Conservation (phyloP, 2,329 filamentous ascomycete species). For the Epichloe typhina region DNA sequence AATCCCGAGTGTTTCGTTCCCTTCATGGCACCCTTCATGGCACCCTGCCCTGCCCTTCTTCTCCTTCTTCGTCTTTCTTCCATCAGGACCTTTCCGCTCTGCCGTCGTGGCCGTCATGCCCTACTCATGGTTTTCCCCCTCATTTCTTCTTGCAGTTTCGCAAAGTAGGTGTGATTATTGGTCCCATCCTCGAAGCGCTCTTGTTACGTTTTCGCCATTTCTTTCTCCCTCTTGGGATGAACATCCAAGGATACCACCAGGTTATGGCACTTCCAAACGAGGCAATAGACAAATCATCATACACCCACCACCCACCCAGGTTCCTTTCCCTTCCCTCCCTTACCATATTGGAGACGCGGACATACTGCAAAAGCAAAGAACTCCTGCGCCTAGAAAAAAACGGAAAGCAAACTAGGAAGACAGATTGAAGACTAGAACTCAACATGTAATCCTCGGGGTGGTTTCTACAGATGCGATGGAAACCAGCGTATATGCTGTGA, state of each 20-base stretch:
- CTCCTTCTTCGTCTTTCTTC: not conserved
- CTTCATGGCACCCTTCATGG: not conserved
- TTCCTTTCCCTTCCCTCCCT: not conserved
- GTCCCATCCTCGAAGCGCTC: not conserved
- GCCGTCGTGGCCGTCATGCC: not conserved
- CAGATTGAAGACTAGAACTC: not conserved
- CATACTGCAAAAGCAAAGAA: not conserved
- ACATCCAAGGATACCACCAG: not conserved
- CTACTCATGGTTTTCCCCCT: not conserved
- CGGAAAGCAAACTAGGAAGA: not conserved
- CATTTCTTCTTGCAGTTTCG: not conserved
- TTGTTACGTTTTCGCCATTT: not conserved
- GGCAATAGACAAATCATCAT: conserved; percentile 2
- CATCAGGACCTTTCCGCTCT: not conserved
- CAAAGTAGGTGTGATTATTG: not conserved
- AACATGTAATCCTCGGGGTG: not conserved
- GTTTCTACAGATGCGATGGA: not conserved
- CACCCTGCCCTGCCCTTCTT: not conserved
- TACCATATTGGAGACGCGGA: not conserved
- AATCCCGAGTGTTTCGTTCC: not conserved
- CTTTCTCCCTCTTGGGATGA: not conserved
- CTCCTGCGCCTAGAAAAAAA: not conserved
- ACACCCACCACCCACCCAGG: conserved; percentile 1
- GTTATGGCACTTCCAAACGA: not conserved
- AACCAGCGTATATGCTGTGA: not conserved